A percentile compares a stretch with the other conserved stretches of the same genome.
phyloP scores from a whole-genome alignment of 768 basidiomycete species.

The Piloderma croceum region DNA sequence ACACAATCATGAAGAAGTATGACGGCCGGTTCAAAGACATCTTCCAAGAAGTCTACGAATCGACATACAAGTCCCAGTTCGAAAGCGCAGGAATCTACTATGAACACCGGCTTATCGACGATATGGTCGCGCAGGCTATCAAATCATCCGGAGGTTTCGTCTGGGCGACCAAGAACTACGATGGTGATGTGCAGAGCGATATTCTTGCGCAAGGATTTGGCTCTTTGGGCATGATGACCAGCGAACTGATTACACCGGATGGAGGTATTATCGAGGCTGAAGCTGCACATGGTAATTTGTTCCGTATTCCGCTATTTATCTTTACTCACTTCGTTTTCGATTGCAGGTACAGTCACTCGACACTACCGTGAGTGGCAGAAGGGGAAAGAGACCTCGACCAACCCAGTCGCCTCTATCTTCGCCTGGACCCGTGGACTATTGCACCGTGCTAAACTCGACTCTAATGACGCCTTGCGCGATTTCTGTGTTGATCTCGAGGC shows the following conservation, averaged over 20 bases:
- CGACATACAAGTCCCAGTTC: slow-evolving; percentile 68
- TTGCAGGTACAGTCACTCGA: slow-evolving; percentile 87
- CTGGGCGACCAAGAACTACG: slow-evolving; percentile 73
- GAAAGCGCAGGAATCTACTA: slow-evolving; percentile 75
- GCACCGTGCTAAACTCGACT: slow-evolving; percentile 89
- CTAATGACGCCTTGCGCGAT: slow-evolving; percentile 61
- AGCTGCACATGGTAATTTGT: slow-evolving; percentile 78
- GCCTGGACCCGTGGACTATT: slow-evolving; percentile 96
- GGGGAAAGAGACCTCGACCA: slow-evolving; percentile 95
- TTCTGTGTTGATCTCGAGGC: slow-evolving; percentile 82
- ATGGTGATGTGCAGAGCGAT: slow-evolving; percentile 81
- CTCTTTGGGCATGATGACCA: slow-evolving; percentile 96
- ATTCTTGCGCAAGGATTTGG: slow-evolving; percentile 98
- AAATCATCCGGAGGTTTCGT: slow-evolving; percentile 93
- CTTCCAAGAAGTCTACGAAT: slow-evolving; percentile 93
- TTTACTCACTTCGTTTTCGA: neutral
- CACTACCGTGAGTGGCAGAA: slow-evolving; percentile 98
- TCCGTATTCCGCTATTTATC: neutral
- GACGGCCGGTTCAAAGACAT: slow-evolving; percentile 99
- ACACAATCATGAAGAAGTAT: slow-evolving; percentile 95
- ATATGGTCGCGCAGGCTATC: slow-evolving; percentile 98
- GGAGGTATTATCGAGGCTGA: slow-evolving; percentile 91
- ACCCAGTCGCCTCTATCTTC: slow-evolving; percentile 97
- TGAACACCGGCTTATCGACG: slow-evolving; percentile 95
- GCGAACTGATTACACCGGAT: slow-evolving; percentile 91